Conservation (phyloP, 495 filamentous ascomycete genomes). For the Penicillium nucicola region DNA sequence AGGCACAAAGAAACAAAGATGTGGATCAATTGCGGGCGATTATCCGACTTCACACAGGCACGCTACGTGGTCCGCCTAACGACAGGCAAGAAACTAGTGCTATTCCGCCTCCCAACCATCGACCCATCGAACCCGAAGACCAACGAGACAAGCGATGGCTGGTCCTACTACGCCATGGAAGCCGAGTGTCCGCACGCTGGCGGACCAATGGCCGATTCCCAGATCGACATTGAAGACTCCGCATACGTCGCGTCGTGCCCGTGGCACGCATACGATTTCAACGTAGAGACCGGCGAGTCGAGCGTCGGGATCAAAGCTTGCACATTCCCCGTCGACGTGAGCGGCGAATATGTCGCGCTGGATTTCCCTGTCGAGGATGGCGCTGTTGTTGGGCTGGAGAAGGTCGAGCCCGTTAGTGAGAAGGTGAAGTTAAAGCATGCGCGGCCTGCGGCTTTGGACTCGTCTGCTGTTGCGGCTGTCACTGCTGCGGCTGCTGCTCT, state of each 20-base stretch:
- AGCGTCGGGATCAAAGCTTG: slow-evolving; percentile 53
- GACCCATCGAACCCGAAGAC: slow-evolving; percentile 26
- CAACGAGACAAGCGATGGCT: slow-evolving; percentile 38
- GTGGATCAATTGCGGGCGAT: slow-evolving; percentile 34
- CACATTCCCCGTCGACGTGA: slow-evolving; percentile 46
- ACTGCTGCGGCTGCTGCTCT: not conserved
- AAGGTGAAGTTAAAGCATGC: slow-evolving; percentile 47
- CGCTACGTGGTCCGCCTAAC: slow-evolving; percentile 49
- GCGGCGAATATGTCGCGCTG: slow-evolving; percentile 33
- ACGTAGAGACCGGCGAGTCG: slow-evolving; percentile 54
- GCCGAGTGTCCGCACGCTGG: slow-evolving; percentile 53
- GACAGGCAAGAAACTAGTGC: slow-evolving; percentile 47
- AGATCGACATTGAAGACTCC: slow-evolving; percentile 52
- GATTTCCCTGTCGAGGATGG: slow-evolving; percentile 25
- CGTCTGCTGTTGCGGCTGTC: slow-evolving; percentile 1
- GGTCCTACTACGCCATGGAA: slow-evolving; percentile 54
- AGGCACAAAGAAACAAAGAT: slow-evolving; percentile 13
- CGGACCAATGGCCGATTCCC: slow-evolving; percentile 49
- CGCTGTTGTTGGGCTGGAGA: slow-evolving; percentile 22
- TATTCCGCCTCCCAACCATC: slow-evolving; percentile 49
- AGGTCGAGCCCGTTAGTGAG: slow-evolving; percentile 47
- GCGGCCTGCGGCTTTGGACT: slow-evolving; percentile 18
- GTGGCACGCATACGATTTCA: slow-evolving; percentile 57
- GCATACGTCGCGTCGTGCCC: slow-evolving; percentile 53
- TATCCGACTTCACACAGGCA: slow-evolving; percentile 37